These are phyloP conservation scores for Asterophora lycoperdoides DNA, from an alignment of 768 basidiomycete species.

Conservation along the genomic window DNA sequence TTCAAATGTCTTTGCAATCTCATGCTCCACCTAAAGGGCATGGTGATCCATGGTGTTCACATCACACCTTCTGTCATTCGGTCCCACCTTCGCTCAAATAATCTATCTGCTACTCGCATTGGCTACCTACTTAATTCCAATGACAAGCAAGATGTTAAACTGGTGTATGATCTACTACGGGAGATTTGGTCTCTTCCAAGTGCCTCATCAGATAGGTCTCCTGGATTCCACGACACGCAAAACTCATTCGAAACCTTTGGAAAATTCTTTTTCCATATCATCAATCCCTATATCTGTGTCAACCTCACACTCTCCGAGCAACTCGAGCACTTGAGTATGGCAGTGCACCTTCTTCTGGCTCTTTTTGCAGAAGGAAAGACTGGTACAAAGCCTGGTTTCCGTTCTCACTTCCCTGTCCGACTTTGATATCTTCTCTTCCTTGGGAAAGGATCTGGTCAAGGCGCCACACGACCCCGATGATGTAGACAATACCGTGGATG, in stretches of 20 bases:
- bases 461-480: too few relatives aligned
- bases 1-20: slow-evolving; percentile 29
- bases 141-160: slow-evolving; percentile 28
- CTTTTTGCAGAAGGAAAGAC: too few relatives aligned
- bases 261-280: slow-evolving; percentile 18
- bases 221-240: slow-evolving; percentile 15
- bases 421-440: too few relatives aligned
- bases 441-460: too few relatives aligned
- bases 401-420: too few relatives aligned
- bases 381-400: too few relatives aligned
- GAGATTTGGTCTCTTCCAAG: slow-evolving; percentile 23
- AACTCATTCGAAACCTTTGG: slow-evolving; percentile 22
- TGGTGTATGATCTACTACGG: slow-evolving; percentile 21
- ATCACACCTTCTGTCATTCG: slow-evolving; percentile 22
- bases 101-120: slow-evolving; percentile 10
- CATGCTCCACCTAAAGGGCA: slow-evolving; percentile 22
- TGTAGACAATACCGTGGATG: too few relatives aligned
- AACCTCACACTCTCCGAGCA: slow-evolving; percentile 29
- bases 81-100: slow-evolving; percentile 17
- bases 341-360: slow-evolving; percentile 1
- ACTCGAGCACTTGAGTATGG: slow-evolving; percentile 23
- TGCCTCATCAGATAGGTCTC: slow-evolving; percentile 3
- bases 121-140: slow-evolving; percentile 19
- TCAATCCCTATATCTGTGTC: slow-evolving; percentile 28
- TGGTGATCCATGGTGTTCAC: slow-evolving; percentile 20